Evolutionary conservation across 371 early-diverging fungal species (phyloP), one percentile per base, ranked within the genome.

Genomic region (Mucor racemosus): DNA sequence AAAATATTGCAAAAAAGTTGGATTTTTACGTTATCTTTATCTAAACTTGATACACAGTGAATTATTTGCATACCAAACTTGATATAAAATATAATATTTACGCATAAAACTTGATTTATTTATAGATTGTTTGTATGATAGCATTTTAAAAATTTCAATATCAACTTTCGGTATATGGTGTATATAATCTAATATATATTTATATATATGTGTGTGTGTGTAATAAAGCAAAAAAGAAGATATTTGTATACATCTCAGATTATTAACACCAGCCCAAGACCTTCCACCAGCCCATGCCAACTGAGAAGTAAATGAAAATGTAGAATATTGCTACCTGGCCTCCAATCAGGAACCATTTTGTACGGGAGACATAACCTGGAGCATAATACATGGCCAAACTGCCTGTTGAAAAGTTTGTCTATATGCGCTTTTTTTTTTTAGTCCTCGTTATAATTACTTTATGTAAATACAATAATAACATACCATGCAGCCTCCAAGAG

Each of bases 241-340:
- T 38, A 38, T 38, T 38, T 38, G 38, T 38, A 11, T 9, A 38
- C 5, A 5, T 38, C 5, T 38, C 39, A 17, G 48, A 4, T 34
- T 19, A 21, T 62, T 50, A 62, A 21, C 62, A 62, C 69, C 69
- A 68, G 6, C 64, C 92, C 11, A 93, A 62, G 4, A 89, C 5
- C 58, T 82, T 86, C 90, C 90, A 92, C 92, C 92, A 94, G 0
- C 70, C 60, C 68, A 89, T 58, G 7, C 94, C 94, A 0, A 88
- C 70, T 0, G 91, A 86, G 17, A 87, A 84, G 62, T 87, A 88
- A 0, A 91, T 66, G 34, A 60, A 11, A 0, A 92, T 38, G 58
- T 87, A 84, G 4, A 89, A 65, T 0, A 84, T 13, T 5, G 88
- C 82, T 15, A 89, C 48, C 31, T 77, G 42, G 31, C 81, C 58